These are phyloP conservation scores for Flaveria sonorensis DNA, from an alignment of 129 eudicot genomes.

Conservation along the genomic window DNA sequence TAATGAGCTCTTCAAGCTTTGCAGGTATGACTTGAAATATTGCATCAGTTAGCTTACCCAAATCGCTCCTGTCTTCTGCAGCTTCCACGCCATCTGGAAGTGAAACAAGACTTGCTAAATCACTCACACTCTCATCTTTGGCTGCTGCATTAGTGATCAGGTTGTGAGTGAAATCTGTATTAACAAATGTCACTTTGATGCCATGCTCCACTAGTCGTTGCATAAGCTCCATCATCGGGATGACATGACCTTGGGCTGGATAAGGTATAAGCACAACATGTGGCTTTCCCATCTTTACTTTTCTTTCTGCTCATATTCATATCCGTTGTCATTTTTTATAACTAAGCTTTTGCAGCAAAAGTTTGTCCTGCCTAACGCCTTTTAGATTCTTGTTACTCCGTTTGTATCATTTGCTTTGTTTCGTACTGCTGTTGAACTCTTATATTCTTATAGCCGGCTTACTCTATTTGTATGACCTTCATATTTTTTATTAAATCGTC, in stretches of 20 bases:
- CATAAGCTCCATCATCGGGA: conserved; percentile 49
- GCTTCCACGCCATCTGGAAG: conserved; percentile 36
- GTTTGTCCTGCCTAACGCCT: not conserved
- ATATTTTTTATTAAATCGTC: not conserved
- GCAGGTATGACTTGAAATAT: conserved; percentile 34
- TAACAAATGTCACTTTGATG: conserved; percentile 31
- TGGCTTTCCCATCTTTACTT: conserved; percentile 24
- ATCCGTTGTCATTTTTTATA: not conserved
- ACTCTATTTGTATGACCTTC: not conserved
- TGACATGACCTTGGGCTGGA: conserved; percentile 55
- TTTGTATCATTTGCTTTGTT: not conserved
- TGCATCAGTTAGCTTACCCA: conserved; percentile 27
- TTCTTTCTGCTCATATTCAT: not conserved
- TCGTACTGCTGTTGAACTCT: not conserved
- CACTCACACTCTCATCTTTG: conserved; percentile 8
- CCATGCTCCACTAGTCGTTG: conserved; percentile 43
- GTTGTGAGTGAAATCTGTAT: conserved; percentile 13
- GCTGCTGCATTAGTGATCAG: conserved; percentile 7
- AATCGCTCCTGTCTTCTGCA: conserved; percentile 36
- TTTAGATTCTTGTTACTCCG: too few species aligned
- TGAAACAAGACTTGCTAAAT: conserved; percentile 27
- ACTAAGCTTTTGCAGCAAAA: not conserved
- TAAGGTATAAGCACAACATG: conserved; percentile 45
- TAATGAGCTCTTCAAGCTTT: conserved; percentile 38
- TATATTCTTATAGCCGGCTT: not conserved